Conservation (phyloP, 129 eudicot genomes). For the Smallanthus sonchifolius region DNA sequence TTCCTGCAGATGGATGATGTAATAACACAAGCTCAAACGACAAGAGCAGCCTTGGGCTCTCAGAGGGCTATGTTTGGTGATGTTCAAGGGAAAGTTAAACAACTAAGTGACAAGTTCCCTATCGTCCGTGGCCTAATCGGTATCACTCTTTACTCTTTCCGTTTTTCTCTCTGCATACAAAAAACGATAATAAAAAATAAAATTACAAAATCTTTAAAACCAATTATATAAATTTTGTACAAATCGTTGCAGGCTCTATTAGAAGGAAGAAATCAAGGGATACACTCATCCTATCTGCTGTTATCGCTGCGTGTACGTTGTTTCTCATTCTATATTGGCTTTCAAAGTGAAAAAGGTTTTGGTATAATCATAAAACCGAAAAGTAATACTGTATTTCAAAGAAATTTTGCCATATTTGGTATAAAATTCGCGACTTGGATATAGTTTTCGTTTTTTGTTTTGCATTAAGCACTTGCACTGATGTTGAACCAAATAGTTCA, state of each 20-base stretch:
- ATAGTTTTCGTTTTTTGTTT: slow-evolving; percentile 1
- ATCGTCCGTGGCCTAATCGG: slow-evolving; percentile 89
- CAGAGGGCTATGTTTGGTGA: slow-evolving; percentile 89
- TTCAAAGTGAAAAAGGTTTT: slow-evolving; percentile 51
- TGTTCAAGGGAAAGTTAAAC: slow-evolving; percentile 92
- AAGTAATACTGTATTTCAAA: slow-evolving; percentile 9
- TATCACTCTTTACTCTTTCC: slow-evolving; percentile 15
- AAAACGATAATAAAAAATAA: not conserved
- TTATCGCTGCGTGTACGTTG: slow-evolving; percentile 91
- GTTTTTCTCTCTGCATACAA: not conserved
- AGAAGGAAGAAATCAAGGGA: slow-evolving; percentile 85
- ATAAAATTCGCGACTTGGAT: slow-evolving; percentile 8
- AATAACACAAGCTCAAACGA: slow-evolving; percentile 85
- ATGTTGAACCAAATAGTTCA: slow-evolving; percentile 13
- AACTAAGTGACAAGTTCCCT: slow-evolving; percentile 85
- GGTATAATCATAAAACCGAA: not conserved
- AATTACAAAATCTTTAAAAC: not conserved
- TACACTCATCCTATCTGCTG: slow-evolving; percentile 82
- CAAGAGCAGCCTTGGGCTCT: slow-evolving; percentile 71
- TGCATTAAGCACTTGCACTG: slow-evolving; percentile 8
- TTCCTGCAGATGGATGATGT: slow-evolving; percentile 87
- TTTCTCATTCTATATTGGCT: slow-evolving; percentile 92
- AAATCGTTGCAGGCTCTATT: slow-evolving; percentile 64
- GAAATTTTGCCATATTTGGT: slow-evolving; percentile 27
- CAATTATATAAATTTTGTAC: not conserved